Evolutionary conservation across 345 rosid genomes (phyloP), one percentile per base, ranked within the genome.

Genomic region (Diplotaxis tenuifolia): DNA sequence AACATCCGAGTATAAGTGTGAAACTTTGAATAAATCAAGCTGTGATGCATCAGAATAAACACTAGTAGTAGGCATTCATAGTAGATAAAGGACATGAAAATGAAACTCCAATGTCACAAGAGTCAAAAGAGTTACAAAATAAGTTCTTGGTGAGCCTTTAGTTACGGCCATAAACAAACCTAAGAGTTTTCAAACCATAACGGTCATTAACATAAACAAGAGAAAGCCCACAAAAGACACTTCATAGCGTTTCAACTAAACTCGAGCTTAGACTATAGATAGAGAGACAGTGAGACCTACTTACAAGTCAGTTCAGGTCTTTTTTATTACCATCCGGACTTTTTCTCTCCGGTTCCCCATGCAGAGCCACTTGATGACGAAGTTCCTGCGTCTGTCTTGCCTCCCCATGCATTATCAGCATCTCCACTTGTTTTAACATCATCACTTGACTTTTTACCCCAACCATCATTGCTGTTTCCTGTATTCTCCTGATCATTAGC

Each of bases 391-490:
- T 68, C 27, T 14, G 78, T 27, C 19, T 68, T 59, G 19, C 25
- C 19, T 27, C 73, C 78, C 78, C 78, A 67, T 11, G 60, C 77
- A 6, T 32, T 58, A 61, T 57, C 63, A 1, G 53, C 67, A 16
- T 19, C 78, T 12, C 56, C 73, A 27, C 73, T 59, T 2, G 45
- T 60, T 38, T 56, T 42, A 1, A 32, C 73, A 67, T 49, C 65
- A 55, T 22, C 50, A 25, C 21, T 18, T 19, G 79, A 49, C 64
- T 54, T 62, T 2, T 62, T 75, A 58, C 45, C 20, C 80, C 80
- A 65, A 16, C 72, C 71, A 15, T 65, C 74, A 47, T 34, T 64
- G 75, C 7, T 70, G 70, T 62, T 69, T 31, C 52, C 61, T 7
- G 70, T 57, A 58, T 25, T 47, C 16, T 14, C 32, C 45, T 70